Evolutionary conservation across 192 early-diverging fungal species (phyloP).

Genomic region (Linnemannia zychae): DNA sequence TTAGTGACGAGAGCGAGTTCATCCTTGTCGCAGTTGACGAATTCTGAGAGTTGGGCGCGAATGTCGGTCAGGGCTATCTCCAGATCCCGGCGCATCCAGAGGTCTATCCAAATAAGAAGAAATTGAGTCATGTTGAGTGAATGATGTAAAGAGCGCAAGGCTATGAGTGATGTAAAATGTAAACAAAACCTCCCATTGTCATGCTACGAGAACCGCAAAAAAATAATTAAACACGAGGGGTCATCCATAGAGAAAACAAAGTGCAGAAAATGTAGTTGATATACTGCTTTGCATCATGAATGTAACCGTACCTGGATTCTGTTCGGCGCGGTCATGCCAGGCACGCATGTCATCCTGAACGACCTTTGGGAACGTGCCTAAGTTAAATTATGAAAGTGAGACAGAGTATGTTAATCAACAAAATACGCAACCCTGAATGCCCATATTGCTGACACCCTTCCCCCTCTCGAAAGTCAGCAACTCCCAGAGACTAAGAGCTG

Average conservation of each 20-base stretch:
- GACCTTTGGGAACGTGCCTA: slow-evolving; percentile 48
- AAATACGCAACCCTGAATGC: too few species aligned
- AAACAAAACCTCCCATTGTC: not conserved
- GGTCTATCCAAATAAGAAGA: slow-evolving; percentile 48
- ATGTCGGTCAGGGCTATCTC: slow-evolving; percentile 38
- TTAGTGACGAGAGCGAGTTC: slow-evolving; percentile 73
- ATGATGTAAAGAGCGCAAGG: not conserved
- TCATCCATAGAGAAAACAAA: not conserved
- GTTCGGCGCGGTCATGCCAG: slow-evolving; percentile 31
- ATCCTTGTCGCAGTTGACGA: slow-evolving; percentile 64
- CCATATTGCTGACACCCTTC: too few species aligned
- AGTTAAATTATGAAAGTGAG: not conserved
- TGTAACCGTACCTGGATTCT: slow-evolving; percentile 26
- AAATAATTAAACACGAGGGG: not conserved
- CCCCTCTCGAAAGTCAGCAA: too few species aligned
- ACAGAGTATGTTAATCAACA: too few species aligned
- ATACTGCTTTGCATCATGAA: not conserved
- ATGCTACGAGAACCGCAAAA: not conserved
- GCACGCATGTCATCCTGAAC: slow-evolving; percentile 38
- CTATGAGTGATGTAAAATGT: not conserved
- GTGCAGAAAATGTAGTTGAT: not conserved
- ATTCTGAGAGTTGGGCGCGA: slow-evolving; percentile 48
- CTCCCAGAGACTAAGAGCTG: too few species aligned
- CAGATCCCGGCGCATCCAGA: slow-evolving; percentile 64
- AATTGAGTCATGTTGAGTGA: slow-evolving; percentile 28